Base-by-base conservation (phyloP, 2,329 filamentous ascomycete genomes). In the Chlorencoelia australis region DNA sequence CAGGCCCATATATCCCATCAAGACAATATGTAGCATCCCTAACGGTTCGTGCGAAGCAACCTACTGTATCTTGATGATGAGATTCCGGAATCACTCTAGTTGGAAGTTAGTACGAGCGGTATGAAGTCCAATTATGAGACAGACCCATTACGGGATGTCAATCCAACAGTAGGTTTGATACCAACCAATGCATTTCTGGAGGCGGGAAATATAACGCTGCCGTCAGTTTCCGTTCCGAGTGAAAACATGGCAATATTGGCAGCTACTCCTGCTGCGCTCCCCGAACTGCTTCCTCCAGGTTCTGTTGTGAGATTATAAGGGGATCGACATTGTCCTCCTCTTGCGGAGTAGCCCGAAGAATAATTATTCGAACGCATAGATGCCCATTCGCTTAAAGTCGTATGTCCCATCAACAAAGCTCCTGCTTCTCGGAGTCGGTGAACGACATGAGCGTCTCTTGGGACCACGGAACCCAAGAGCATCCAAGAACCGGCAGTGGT, bases 191-290 rank as follows among this genome's bases (percentile, higher is more conserved):
- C 69, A 51, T 82, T 83, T 4, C 78, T 64, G 54, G 79, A 71
- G 1, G 82, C 79, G 1, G 82, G 82, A 53, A 74, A 78, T 51
- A 85, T 83, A 11, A 87, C 67, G 58, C 71, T 76, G 4, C 72
- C 80, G 52, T 86, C 80, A 0, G 81, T 86, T 59, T 87, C 82
- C 0, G 81, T 86, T 1, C 82, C 83, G 0, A 87, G 55, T 0
- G 77, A 65, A 51, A 84, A 79, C 0, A 74, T 62, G 16, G 75
- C 64, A 2, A 72, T 58, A 46, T 83, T 83, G 4, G 71, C 70
- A 3, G 69, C 69, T 0, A 86, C 78, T 5, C 71, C 77, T 5
- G 70, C 68, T 4, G 68, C 82, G 35, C 73, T 75, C 0, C 82
- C 82, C 1, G 75, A 76, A 40, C 74, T 80, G 47, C 72, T 79